These are phyloP conservation scores for Phytophthora cactorum DNA, from an alignment of 352 stramenopile species.

Conservation along the genomic window DNA sequence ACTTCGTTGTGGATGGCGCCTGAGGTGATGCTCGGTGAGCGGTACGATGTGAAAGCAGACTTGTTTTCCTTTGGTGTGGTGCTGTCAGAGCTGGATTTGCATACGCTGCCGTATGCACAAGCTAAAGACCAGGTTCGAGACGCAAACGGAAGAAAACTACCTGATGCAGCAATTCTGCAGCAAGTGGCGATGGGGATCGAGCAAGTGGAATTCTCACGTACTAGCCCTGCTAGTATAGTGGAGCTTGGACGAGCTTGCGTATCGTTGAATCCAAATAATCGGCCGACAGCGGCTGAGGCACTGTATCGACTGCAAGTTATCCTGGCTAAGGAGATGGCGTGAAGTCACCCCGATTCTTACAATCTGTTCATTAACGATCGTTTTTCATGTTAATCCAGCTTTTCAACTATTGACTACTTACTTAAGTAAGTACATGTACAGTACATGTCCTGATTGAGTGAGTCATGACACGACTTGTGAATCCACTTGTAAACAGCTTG, in stretches of 20 bases:
- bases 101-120: constrained; percentile 34
- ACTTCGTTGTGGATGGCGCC: constrained; percentile 70
- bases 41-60: constrained; percentile 45
- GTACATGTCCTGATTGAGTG: too few relatives aligned
- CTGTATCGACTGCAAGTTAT: constrained; percentile 44
- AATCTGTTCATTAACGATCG: too few relatives aligned
- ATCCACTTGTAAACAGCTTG: too few relatives aligned
- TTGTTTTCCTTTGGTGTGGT: constrained; percentile 52
- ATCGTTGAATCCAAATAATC: constrained; percentile 29
- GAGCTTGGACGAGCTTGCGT: constrained; percentile 39
- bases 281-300: constrained; percentile 40
- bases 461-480: too few relatives aligned
- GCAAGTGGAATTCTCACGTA: constrained; percentile 35
- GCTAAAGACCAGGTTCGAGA: constrained; percentile 32
- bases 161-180: constrained; percentile 43
- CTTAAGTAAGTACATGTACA: too few relatives aligned
- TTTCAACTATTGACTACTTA: too few relatives aligned
- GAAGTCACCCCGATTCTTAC: not conserved
- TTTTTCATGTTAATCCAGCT: not conserved
- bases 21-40: constrained; percentile 49
- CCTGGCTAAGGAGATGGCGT: constrained; percentile 11
- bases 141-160: constrained; percentile 12
- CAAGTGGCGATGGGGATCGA: constrained; percentile 44
- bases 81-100: constrained; percentile 39
- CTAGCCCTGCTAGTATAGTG: constrained; percentile 16